Conservation (phyloP, 345 rosid genomes). For the rapeseed (Brassica napus) region Da-Ae NC_063436.1:28572001-28572500, state of each 20-base stretch:
- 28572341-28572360: not conserved
- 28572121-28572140: slow-evolving; percentile 36
- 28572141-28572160: slow-evolving; percentile 35
- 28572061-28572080: slow-evolving; percentile 13
- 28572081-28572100: slow-evolving; percentile 11
- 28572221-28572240: slow-evolving; percentile 88
- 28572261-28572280: slow-evolving; percentile 84
- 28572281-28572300: slow-evolving; percentile 84
- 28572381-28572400: not conserved
- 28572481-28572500: slow-evolving; percentile 86
- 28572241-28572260: slow-evolving; percentile 86
- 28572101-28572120: not conserved
- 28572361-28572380: not conserved
- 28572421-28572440: too few relatives aligned
- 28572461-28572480: slow-evolving; percentile 88
- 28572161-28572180: slow-evolving; percentile 35
- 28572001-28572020: slow-evolving; percentile 4
- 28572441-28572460: slow-evolving; percentile 72
- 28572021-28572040: slow-evolving; percentile 3
- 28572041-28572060: slow-evolving; percentile 9
- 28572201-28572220: slow-evolving; percentile 73
- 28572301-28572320: slow-evolving; percentile 78
- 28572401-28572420: too few relatives aligned
- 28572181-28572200: slow-evolving; percentile 43
- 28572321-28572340: slow-evolving; percentile 34